Evolutionary conservation across 2,329 filamentous ascomycete species (phyloP), one percentile per base, ranked within the genome.

Genomic region (Colletotrichum echinochloae): DNA sequence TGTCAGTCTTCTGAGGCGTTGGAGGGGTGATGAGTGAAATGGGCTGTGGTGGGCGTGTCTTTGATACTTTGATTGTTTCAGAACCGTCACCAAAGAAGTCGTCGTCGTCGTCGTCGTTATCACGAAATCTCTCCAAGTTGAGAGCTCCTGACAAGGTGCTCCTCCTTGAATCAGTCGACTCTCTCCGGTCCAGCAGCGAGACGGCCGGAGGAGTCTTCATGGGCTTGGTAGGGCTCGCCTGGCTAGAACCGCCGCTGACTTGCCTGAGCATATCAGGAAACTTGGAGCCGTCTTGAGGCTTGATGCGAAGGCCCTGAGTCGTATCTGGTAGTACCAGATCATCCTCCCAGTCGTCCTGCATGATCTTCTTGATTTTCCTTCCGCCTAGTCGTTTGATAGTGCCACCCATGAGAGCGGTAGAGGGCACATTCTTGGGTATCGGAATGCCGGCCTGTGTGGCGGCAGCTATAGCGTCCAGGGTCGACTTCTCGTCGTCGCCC

Each of bases 381-480:
- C 90, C 90, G 60, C 95, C 95, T 41, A 98, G 86, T 75, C 95
- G 88, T 83, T 97, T 97, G 78, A 98, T 98, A 12, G 94, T 95
- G 62, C 96, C 96, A 63, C 95, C 95, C 79, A 96, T 89, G 51
- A 99, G 85, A 37, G 96, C 96, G 26, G 95, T 97, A 37, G 93
- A 90, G 1, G 95, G 94, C 39, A 98, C 90, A 78, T 95, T 95
- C 61, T 89, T 85, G 35, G 96, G 96, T 66, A 98, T 89, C 8
- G 96, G 95, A 73, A 99, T 97, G 74, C 96, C 96, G 33, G 94
- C 95, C 78, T 90, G 91, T 77, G 94, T 92, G 41, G 95, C 95
- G 8, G 94, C 93, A 30, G 93, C 89, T 76, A 99, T 95, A 71
- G 96, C 95, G 78, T 97, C 92, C 75, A 91, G 83, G 12, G 92